phyloP scores from a whole-genome alignment of 2,329 filamentous ascomycete species.

The Ophiostoma pallidulum region DNA sequence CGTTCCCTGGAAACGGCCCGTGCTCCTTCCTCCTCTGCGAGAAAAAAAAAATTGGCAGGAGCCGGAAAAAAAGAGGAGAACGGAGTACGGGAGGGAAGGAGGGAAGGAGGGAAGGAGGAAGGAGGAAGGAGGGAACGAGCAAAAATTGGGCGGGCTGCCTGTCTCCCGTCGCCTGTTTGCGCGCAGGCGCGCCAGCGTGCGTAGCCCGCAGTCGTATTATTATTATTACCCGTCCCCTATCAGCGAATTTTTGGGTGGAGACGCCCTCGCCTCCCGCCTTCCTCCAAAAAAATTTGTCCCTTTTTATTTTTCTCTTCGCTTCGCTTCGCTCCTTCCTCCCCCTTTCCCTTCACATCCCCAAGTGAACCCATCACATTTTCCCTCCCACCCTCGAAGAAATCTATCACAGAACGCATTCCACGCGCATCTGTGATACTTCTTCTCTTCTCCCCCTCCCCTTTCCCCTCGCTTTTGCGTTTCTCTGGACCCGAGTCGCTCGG shows the following conservation, averaged over 20 bases:
- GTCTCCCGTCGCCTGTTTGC: too few relatives aligned
- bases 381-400: conserved; percentile 8
- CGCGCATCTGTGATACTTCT: conserved; percentile 15
- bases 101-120: too few relatives aligned
- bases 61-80: neutral
- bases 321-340: conserved; percentile 6
- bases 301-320: neutral
- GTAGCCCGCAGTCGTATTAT: too few relatives aligned
- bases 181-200: conserved; percentile 3
- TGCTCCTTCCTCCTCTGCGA: conserved; percentile 1
- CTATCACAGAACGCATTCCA: conserved; percentile 14
- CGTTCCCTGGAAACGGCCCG: conserved; percentile 1
- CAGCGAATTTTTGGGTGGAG: conserved; percentile 10
- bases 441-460: conserved; percentile 2
- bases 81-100: too few relatives aligned
- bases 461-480: conserved; percentile 2
- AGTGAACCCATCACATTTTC: conserved; percentile 13
- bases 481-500: conserved; percentile 4
- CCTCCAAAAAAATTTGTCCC: conserved; percentile 10
- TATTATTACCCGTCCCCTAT: conserved; percentile 1
- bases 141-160: too few relatives aligned
- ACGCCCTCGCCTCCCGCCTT: conserved; percentile 11
- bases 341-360: conserved; percentile 13
- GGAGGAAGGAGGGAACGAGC: too few relatives aligned
- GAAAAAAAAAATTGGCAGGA: conserved; percentile 2